Evolutionary conservation across 331 rosid genomes (phyloP).

Genomic region (Malus hybrid): DNA sequence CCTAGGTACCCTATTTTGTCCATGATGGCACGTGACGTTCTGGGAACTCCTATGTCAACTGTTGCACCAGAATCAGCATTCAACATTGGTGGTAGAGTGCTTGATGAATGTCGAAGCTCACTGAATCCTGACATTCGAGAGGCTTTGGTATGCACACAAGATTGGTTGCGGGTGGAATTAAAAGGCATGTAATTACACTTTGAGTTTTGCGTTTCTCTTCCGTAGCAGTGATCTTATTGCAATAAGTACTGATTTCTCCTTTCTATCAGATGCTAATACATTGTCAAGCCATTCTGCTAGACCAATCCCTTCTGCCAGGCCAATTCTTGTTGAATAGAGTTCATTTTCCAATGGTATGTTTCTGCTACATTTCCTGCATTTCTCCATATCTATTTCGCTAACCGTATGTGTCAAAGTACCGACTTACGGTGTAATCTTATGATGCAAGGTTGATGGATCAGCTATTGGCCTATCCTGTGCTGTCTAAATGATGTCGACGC

Average conservation of each 20-base stretch:
- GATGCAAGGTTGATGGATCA: slow-evolving; percentile 27
- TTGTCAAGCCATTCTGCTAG: slow-evolving; percentile 26
- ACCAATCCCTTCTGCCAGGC: slow-evolving; percentile 10
- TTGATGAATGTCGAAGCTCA: too few species aligned
- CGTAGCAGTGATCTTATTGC: slow-evolving; percentile 12
- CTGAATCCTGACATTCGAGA: too few species aligned
- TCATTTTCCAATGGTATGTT: slow-evolving; percentile 30
- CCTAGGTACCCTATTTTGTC: slow-evolving; percentile 96
- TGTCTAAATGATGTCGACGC: slow-evolving; percentile 17
- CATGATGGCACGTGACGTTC: slow-evolving; percentile 91
- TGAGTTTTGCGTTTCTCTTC: background rate
- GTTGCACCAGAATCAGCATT: too few species aligned
- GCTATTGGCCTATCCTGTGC: slow-evolving; percentile 10
- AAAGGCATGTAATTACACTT: slow-evolving; percentile 35
- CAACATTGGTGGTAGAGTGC: too few species aligned
- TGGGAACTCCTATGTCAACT: slow-evolving; percentile 94
- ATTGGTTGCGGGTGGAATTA: slow-evolving; percentile 72
- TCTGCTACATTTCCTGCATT: background rate
- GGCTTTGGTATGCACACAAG: slow-evolving; percentile 32
- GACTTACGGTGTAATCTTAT: slow-evolving; percentile 9
- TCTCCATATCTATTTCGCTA: background rate
- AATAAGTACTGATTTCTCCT: background rate
- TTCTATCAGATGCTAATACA: slow-evolving; percentile 40
- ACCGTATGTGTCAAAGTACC: background rate
- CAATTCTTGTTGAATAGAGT: slow-evolving; percentile 43